A percentile compares a stretch with the other conserved stretches of the same genome.
Conservation (phyloP, 768 basidiomycete species). For the Leucocoprinus birnbaumii region DNA sequence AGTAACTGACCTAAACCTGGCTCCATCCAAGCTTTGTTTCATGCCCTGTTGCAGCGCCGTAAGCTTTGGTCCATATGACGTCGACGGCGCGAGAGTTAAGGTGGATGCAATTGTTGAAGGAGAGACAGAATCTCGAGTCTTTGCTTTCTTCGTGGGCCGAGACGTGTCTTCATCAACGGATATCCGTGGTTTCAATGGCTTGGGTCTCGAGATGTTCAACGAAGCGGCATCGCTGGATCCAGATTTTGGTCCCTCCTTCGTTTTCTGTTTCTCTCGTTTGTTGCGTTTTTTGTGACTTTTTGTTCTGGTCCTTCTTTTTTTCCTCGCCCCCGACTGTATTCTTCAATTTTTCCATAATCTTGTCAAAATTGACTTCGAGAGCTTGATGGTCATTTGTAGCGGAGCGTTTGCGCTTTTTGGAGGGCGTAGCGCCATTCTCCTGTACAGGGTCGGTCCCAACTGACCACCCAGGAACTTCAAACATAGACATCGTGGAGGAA, state of each 20-base stretch:
- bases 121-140: slow-evolving; percentile 4
- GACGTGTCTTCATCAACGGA: slow-evolving; percentile 16
- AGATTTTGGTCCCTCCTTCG: slow-evolving; percentile 12
- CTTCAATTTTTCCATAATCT: slow-evolving; percentile 49
- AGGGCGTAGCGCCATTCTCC: slow-evolving; percentile 26
- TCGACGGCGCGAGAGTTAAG: slow-evolving; percentile 9
- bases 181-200: slow-evolving; percentile 17
- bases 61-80: slow-evolving; percentile 28
- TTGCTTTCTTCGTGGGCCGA: slow-evolving; percentile 13
- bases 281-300: slow-evolving; percentile 14
- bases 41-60: slow-evolving; percentile 76
- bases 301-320: slow-evolving; percentile 20
- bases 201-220: slow-evolving; percentile 18
- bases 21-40: slow-evolving; percentile 79
- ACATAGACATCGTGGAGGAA: slow-evolving; percentile 20
- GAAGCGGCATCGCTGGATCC: not conserved
- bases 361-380: slow-evolving; percentile 57
- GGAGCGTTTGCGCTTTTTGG: slow-evolving; percentile 56
- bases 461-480: slow-evolving; percentile 72
- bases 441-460: slow-evolving; percentile 41
- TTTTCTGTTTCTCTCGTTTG: slow-evolving; percentile 17
- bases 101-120: slow-evolving; percentile 4
- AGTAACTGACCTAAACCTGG: slow-evolving; percentile 69
- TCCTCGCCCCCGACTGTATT: slow-evolving; percentile 15
- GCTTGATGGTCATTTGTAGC: slow-evolving; percentile 28